Evolutionary conservation across 306 rosid species (phyloP), one percentile per base, ranked within the genome.

Genomic region (Corylus avellana): DNA sequence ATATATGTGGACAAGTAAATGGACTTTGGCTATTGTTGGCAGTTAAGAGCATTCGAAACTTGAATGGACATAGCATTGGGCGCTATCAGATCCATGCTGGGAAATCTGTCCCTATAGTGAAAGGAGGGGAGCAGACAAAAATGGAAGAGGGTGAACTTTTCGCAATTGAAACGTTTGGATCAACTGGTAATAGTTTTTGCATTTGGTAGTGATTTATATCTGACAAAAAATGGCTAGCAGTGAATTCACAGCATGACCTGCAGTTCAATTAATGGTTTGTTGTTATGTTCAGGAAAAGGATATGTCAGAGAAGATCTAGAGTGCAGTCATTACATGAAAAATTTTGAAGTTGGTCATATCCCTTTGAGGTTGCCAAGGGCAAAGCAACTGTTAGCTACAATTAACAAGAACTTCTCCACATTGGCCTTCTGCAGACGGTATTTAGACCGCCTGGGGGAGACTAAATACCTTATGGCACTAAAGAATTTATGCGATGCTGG

Each of bases 131-230:
- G 89, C 97, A 94, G 86, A 94, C 97, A 25, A 94, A 94, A 77
- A 94, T 94, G 98, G 98, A 94, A 87, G 98, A 94, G 95, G 98
- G 98, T 42, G 98, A 95, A 89, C 91, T 92, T 82, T 95, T 86
- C 44, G 98, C 98, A 13, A 95, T 95, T 53, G 98, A 95, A 88
- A 95, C 98, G 44, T 95, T 95, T 75, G 98, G 75, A 51, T 95
- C 98, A 79, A 95, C 98, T 53, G 98, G 98, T 95, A 86, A 81
- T 80, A 58, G 71, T 18, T 74, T 77, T 78, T 83, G 66, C 44
- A 7, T 51, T 25, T 64, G 76, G 64, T 72, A 44, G 49, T 50
- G 57, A 5, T 74, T 44, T 22, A 37, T 74, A 25, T 76, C 67
- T 51, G 77, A 56, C 44, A 68, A 64, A 25, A 77, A 80, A 72